Evolutionary conservation across 768 basidiomycete genomes (phyloP).

Genomic region (Psilocybe sp.): DNA sequence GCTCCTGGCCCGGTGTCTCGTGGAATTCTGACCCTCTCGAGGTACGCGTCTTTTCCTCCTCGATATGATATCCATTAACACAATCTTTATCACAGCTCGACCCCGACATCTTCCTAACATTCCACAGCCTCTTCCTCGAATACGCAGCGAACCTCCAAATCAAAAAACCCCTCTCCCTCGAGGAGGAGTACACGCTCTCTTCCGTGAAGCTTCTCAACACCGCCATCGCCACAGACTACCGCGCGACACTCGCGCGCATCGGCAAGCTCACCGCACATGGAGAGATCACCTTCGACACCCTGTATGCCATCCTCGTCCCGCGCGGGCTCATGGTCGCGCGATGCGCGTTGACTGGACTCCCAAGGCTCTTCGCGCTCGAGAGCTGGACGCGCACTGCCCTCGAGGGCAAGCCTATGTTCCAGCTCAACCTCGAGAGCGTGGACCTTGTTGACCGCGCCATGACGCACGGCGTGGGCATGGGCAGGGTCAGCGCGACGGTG

Average conservation of each 20-base stretch:
- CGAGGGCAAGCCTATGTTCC: constrained; percentile 37
- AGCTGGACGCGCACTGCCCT: constrained; percentile 33
- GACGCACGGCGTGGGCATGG: constrained; percentile 35
- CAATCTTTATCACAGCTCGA: constrained; percentile 36
- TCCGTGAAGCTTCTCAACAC: constrained; percentile 49
- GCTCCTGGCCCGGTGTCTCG: constrained; percentile 56
- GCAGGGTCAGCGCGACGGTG: constrained; percentile 37
- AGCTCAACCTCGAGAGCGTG: constrained; percentile 47
- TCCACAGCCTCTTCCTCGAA: constrained; percentile 41
- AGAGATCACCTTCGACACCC: constrained; percentile 56
- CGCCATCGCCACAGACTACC: constrained; percentile 49
- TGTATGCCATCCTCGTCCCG: constrained; percentile 56
- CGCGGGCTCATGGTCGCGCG: constrained; percentile 46
- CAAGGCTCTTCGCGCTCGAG: constrained; percentile 45
- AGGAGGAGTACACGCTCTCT: constrained; percentile 40
- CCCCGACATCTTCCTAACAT: constrained; percentile 55
- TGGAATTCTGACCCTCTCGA: constrained; percentile 60
- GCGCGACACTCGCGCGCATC: constrained; percentile 42
- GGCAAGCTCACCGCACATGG: constrained; percentile 46
- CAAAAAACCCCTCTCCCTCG: constrained; percentile 33
- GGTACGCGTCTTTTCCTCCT: constrained; percentile 25
- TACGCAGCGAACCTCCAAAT: constrained; percentile 38
- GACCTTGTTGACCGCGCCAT: constrained; percentile 43
- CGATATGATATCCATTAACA: neutral
- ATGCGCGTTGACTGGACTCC: constrained; percentile 53